phyloP scores from a whole-genome alignment of 2,329 filamentous ascomycete species.

The Neonectria sp. region DNA sequence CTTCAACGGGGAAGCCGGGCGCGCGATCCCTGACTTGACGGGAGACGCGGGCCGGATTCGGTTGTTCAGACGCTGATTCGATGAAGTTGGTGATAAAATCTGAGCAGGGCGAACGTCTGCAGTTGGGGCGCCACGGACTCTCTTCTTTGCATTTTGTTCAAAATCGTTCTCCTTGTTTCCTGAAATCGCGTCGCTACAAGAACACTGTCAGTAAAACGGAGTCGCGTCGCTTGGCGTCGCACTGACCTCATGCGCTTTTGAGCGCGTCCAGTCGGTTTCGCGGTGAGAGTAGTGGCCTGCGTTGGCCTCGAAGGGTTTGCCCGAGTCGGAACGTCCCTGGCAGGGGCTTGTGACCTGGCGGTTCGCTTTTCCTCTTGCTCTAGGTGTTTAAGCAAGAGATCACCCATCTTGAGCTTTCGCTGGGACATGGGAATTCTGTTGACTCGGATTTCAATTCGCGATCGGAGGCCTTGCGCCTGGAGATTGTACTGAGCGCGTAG shows the following conservation, averaged over 20 bases:
- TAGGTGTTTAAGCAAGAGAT: constrained; percentile 74
- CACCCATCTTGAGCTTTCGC: constrained; percentile 85
- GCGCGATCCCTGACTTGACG: constrained; percentile 70
- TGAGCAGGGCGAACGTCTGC: constrained; percentile 65
- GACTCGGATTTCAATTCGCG: constrained; percentile 91
- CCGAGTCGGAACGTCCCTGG: constrained; percentile 62
- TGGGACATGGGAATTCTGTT: constrained; percentile 89
- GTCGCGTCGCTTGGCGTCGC: constrained; percentile 5
- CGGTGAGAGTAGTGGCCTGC: constrained; percentile 40
- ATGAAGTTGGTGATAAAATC: constrained; percentile 86
- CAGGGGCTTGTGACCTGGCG: constrained; percentile 63
- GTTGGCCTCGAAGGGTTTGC: constrained; percentile 55
- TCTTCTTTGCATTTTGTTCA: constrained; percentile 80
- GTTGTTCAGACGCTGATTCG: constrained; percentile 78
- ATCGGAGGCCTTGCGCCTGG: constrained; percentile 87
- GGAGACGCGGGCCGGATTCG: constrained; percentile 67
- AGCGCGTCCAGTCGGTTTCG: constrained; percentile 47
- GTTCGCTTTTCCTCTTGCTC: constrained; percentile 61
- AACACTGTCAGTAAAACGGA: constrained; percentile 42
- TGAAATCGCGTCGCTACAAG: constrained; percentile 72
- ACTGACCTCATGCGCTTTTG: constrained; percentile 69
- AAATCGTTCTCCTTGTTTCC: constrained; percentile 85
- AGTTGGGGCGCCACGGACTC: constrained; percentile 61
- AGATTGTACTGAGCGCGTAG: constrained; percentile 90
- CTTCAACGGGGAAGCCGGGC: constrained; percentile 76